Base-by-base conservation (phyloP, 805 yeast species). In the Candida broadrunensis region DNA sequence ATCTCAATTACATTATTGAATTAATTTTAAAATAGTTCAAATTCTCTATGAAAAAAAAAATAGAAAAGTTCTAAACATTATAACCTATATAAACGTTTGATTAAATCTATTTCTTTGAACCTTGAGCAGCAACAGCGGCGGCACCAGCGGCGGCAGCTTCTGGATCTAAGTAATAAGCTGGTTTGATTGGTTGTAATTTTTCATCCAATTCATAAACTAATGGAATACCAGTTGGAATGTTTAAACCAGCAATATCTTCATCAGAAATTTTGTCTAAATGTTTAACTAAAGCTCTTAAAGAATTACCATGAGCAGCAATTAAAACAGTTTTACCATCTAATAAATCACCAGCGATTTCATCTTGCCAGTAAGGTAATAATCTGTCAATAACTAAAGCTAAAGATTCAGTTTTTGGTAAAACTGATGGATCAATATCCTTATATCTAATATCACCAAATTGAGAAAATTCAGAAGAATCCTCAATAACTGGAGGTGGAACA, bases 141-240 rank as follows among this genome's bases (percentile, higher is more conserved):
- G 97, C 98, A 79, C 98, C 98, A 42, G 97, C 97, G 51, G 90
- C 96, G 61, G 98, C 98, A 61, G 97, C 98, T 77, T 88, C 97
- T 61, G 98, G 98, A 75, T 90, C 98, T 73, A 90, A 84, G 83
- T 90, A 90, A 81, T 90, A 88, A 57, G 95, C 82, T 55, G 88
- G 85, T 83, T 89, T 89, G 65, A 83, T 75, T 73, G 97, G 97
- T 73, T 81, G 80, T 73, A 90, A 81, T 61, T 78, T 63, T 40
- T 78, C 85, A 67, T 90, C 97, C 63, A 90, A 82, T 75, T 91
- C 97, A 75, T 86, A 91, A 49, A 91, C 97, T 73, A 90, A 82
- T 65, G 98, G 98, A 55, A 90, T 91, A 78, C 97, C 98, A 57
- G 97, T 90, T 72, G 98, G 97, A 66, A 90, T 89, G 83, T 90